Percentiles rank a stretch among this genome's conserved stretches.
Conservation (phyloP, 2,329 filamentous ascomycete species). For the Ceratocystis huliohia region DNA sequence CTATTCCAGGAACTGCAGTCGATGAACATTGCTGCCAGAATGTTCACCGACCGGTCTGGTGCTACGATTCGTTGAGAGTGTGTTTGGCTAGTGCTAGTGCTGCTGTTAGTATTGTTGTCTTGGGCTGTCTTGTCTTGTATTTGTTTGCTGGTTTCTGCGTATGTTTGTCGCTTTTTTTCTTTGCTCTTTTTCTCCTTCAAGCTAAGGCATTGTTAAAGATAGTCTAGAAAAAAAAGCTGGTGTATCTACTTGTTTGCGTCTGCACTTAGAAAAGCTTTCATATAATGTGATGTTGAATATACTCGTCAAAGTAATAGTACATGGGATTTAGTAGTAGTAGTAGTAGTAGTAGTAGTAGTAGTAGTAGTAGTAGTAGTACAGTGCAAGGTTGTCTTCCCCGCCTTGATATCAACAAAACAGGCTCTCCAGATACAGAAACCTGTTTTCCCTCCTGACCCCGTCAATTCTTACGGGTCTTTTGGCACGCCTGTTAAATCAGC, state of each 20-base stretch:
- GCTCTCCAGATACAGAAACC: neutral
- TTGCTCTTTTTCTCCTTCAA: conserved; percentile 3
- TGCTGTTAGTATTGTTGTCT: neutral
- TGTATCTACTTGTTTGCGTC: neutral
- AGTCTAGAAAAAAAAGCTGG: neutral
- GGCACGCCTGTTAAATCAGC: conserved; percentile 15
- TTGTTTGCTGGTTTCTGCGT: neutral
- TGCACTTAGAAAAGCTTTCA: neutral
- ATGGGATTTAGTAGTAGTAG: neutral
- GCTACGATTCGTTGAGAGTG: conserved; percentile 49
- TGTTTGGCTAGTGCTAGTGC: neutral
- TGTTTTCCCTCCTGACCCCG: neutral
- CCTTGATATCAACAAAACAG: neutral
- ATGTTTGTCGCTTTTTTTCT: conserved; percentile 2
- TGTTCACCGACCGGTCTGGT: conserved; percentile 82
- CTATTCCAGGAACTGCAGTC: conserved; percentile 95
- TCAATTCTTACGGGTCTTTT: neutral
- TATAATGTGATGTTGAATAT: neutral
- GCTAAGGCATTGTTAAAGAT: neutral
- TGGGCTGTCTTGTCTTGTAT: neutral
- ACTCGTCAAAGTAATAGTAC: conserved; percentile 7
- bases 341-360: neutral
- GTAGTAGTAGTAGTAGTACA: neutral
- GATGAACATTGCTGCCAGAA: conserved; percentile 96
- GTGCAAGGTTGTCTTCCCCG: neutral